A percentile compares a stretch with the other conserved stretches of the same genome.
These are phyloP conservation scores for Dactylorhiza incarnata DNA, from an alignment of 106 monocot genomes.

Conservation along the genomic window DNA sequence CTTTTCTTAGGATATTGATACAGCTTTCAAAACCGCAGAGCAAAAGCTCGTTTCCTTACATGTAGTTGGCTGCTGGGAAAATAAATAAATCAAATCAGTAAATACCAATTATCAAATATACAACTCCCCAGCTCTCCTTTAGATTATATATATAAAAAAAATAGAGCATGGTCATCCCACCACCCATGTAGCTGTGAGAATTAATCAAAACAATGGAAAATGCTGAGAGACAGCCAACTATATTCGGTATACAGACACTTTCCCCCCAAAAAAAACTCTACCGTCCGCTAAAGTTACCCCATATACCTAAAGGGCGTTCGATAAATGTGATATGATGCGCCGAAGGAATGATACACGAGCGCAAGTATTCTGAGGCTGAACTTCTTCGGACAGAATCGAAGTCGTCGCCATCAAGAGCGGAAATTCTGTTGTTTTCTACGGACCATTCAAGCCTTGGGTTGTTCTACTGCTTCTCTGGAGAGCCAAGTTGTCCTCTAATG, in stretches of 20 bases:
- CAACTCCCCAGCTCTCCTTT: not conserved
- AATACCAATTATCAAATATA: constrained; percentile 6
- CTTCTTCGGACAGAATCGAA: not conserved
- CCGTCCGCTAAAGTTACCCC: constrained; percentile 22
- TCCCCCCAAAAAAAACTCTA: constrained; percentile 13
- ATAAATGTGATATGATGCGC: not conserved
- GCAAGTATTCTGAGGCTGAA: not conserved
- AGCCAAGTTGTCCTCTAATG: not conserved
- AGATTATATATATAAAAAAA: not conserved
- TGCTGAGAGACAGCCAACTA: not conserved
- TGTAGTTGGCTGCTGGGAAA: no score
- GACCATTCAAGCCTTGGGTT: not conserved
- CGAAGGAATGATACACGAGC: not conserved
- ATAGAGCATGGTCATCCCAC: not conserved
- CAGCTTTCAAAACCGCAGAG: no score
- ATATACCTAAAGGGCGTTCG: not conserved
- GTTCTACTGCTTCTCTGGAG: not conserved
- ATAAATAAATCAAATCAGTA: not conserved
- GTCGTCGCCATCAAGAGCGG: not conserved
- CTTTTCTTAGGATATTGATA: no score
- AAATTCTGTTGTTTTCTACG: not conserved
- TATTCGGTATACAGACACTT: not conserved
- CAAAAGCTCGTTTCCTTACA: not conserved
- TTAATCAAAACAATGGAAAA: constrained; percentile 3
- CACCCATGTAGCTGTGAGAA: not conserved